Base-by-base conservation (phyloP, 2,329 filamentous ascomycete genomes). In the Pseudopithomyces chartarum region DNA sequence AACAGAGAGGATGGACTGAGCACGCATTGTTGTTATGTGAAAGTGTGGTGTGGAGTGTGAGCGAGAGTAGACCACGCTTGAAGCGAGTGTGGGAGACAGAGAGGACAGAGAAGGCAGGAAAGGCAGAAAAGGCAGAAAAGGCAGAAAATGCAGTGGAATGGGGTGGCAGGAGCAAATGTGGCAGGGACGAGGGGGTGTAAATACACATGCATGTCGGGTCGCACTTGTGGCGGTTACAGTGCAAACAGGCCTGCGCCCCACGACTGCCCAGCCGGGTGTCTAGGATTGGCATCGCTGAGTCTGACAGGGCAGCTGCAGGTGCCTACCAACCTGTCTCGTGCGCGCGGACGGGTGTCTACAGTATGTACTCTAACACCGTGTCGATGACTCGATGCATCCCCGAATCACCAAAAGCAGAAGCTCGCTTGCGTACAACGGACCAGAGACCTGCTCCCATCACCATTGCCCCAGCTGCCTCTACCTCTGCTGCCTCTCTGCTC, bases 11-110 rank as follows among this genome's bases (percentile, higher is more conserved):
- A 73, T 33, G 29, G 61, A 62, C 54, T 42, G 57, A 52, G 60
- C 39, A 43, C 67, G 73, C 73, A 76, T 76, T n/a, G 59, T 73
- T 49, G 61, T 51, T 39, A 46, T 65, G 51, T 54, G 26, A 32
- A 54, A 51, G 52, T 57, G 45, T 13, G 45, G 53, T 57, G 44
- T 19, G 57, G 55, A 39, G 42, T 17, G 12, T 51, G 26, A 26
- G 29, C 32, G 47, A 47, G 40, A 15, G 34, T 22, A 10, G 11
- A 6, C 20, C 22, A 17, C 6, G 15, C 22, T n/a, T 7, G 39
- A 44, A 52, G 39, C 39, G 42, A 45, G 12, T 29, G 42, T 52
- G 10, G 2, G 50, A 17, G 10, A 19, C 32, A 11, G 19, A 12
- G 40, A 2, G 38, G 29, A 5, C n/a, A 38, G 17, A 6, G 13